Evolutionary conservation across 345 rosid species (phyloP), one percentile per base, ranked within the genome.

Genomic region (Brassica rapa): DNA sequence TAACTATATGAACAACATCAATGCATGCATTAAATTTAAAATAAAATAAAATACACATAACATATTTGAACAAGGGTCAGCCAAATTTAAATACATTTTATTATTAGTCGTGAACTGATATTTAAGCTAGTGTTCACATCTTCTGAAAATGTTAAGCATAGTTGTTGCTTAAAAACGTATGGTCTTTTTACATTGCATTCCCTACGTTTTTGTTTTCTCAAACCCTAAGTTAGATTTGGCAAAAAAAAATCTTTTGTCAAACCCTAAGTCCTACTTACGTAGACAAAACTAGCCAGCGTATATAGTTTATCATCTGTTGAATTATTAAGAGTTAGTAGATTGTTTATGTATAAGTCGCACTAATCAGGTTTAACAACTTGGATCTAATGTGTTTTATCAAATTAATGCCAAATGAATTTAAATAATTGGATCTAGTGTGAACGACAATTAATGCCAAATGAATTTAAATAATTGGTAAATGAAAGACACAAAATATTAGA

Each of bases 161-260:
- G 4, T 32, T 32, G 43, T 30, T 32, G 1, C 0, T 30, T 62
- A 27, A 30, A 46, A n/a, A 30, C 41, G 39, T 32, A 64, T 33
- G 46, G 25, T 64, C n/a, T 51, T 51, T 29, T 15, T 69, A 53
- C 43, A 51, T 15, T 46, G 68, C 39, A 60, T 66, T 62, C 46
- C 49, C 43, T 67, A 27, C 27, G 64, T 66, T 64, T 51, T 14
- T 3, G 11, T 65, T 49, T 61, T 10, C 37, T 61, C 74, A 76
- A 76, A 69, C 74, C 80, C 80, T 76, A 76, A 76, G 68, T 68
- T 27, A 27, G 30, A 27, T 27, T 27, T 27, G 30, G 30, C 30
- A 27, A 27, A 27, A 27, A 27, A 27, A 27, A 27, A 27, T 2
- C 19, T 73, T 41, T 61, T 10, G 53, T 61, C 74, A 76, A 76